A percentile compares a stretch with the other conserved stretches of the same genome.
Conservation (phyloP, 2,329 filamentous ascomycete species). For the Penicillium corylophilum region DNA sequence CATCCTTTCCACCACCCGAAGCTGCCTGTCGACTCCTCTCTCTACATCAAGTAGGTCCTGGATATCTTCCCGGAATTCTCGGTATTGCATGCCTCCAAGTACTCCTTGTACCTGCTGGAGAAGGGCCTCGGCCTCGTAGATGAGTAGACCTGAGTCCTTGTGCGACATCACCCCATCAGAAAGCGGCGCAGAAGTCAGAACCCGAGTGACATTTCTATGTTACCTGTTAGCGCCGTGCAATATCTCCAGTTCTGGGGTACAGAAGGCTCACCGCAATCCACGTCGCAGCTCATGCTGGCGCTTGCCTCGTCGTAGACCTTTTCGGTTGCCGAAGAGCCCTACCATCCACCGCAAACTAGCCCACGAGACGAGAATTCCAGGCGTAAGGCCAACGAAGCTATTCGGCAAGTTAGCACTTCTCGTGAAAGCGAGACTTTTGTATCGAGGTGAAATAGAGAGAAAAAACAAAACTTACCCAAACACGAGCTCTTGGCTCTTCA, state of each 20-base stretch:
- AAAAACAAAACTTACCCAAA: slow-evolving; percentile 68
- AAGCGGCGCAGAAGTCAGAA: slow-evolving; percentile 66
- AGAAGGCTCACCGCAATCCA: slow-evolving; percentile 61
- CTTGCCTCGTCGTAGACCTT: slow-evolving; percentile 63
- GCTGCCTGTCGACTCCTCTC: slow-evolving; percentile 73
- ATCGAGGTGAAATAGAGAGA: background rate
- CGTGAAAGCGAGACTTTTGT: background rate
- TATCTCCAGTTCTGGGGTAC: background rate
- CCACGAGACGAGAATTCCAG: slow-evolving; percentile 83
- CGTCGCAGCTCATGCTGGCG: slow-evolving; percentile 70
- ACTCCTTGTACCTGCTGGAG: slow-evolving; percentile 65
- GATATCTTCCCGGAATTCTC: slow-evolving; percentile 86
- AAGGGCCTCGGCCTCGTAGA: slow-evolving; percentile 86
- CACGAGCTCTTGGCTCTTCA: slow-evolving; percentile 94
- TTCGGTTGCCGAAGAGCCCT: slow-evolving; percentile 67
- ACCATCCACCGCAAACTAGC: slow-evolving; percentile 71
- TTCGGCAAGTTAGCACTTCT: slow-evolving; percentile 10
- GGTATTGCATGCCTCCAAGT: slow-evolving; percentile 71
- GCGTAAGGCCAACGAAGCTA: slow-evolving; percentile 89
- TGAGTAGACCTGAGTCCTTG: slow-evolving; percentile 84
- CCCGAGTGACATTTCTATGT: slow-evolving; percentile 74
- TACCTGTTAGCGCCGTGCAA: slow-evolving; percentile 2
- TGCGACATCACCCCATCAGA: slow-evolving; percentile 77
- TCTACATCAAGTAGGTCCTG: slow-evolving; percentile 79
- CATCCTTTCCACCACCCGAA: slow-evolving; percentile 76